A percentile compares a stretch with the other conserved stretches of the same genome.
These are phyloP conservation scores for Dentipellis sp. DNA, from an alignment of 768 basidiomycete species.

Conservation along the genomic window DNA sequence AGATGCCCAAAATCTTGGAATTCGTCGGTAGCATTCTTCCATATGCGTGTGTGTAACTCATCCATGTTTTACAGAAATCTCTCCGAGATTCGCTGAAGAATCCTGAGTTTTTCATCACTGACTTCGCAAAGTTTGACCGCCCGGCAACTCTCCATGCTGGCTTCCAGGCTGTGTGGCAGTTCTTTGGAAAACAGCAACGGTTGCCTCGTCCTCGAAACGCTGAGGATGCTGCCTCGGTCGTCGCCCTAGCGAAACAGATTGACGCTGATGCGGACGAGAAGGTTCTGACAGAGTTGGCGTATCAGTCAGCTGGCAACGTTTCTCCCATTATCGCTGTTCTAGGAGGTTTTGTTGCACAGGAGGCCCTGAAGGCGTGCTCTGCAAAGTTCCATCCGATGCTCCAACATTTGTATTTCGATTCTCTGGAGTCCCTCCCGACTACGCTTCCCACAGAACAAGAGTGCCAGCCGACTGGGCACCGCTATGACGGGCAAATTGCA, in stretches of 20 bases:
- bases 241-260: slow-evolving; percentile 72
- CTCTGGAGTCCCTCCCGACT: slow-evolving; percentile 85
- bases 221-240: slow-evolving; percentile 66
- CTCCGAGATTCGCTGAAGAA: slow-evolving; percentile 72
- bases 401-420: slow-evolving; percentile 95
- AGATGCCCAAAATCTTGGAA: slow-evolving; percentile 94
- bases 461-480: slow-evolving; percentile 68
- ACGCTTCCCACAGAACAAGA: slow-evolving; percentile 73
- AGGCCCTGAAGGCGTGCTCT: slow-evolving; percentile 92
- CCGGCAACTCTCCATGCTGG: slow-evolving; percentile 86
- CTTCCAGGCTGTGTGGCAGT: slow-evolving; percentile 88
- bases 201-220: slow-evolving; percentile 78
- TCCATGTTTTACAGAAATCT: slow-evolving; percentile 59
- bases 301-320: slow-evolving; percentile 86
- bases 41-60: not conserved
- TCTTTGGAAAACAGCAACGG: slow-evolving; percentile 50
- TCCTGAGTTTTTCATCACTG: slow-evolving; percentile 89
- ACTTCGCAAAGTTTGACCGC: slow-evolving; percentile 96
- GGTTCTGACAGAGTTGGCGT: slow-evolving; percentile 74
- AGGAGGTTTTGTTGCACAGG: slow-evolving; percentile 97
- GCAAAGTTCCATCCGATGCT: slow-evolving; percentile 97
- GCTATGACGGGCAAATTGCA: slow-evolving; percentile 93
- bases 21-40: slow-evolving; percentile 53
- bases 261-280: slow-evolving; percentile 74
- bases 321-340: slow-evolving; percentile 88